These are phyloP conservation scores for Panaeolus papilionaceus DNA, from an alignment of 768 basidiomycete species.

Conservation along the genomic window DNA sequence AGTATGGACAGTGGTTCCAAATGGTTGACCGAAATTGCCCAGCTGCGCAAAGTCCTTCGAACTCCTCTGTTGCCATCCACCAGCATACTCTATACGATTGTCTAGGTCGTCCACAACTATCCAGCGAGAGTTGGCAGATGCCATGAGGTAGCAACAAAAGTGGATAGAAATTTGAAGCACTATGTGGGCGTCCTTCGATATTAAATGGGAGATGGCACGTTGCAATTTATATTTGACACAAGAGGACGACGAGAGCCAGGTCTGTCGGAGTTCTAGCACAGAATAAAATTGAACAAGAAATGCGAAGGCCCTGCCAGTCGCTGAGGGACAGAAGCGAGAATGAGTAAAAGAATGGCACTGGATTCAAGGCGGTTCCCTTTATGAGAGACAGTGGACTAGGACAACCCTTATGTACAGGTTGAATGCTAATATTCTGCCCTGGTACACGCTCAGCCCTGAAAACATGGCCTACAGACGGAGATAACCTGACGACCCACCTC, in stretches of 20 bases:
- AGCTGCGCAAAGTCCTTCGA: neutral
- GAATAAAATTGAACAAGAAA: neutral
- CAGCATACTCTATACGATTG: neutral
- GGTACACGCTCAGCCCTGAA: neutral
- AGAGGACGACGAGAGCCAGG: neutral
- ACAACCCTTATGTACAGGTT: neutral
- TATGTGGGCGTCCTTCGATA: neutral
- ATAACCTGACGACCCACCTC: neutral
- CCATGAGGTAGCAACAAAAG: neutral
- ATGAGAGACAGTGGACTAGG: neutral
- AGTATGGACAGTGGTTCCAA: neutral
- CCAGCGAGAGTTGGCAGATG: neutral
- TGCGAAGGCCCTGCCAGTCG: neutral
- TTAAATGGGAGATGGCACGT: neutral
- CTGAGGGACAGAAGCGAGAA: neutral
- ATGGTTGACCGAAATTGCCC: neutral
- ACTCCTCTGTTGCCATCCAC: neutral
- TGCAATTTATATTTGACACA: neutral
- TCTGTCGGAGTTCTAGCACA: neutral
- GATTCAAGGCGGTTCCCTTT: neutral
- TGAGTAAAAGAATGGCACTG: neutral
- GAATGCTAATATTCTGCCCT: neutral
- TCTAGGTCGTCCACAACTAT: slow-evolving; percentile 1
- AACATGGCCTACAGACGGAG: neutral
- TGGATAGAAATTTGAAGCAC: neutral